A percentile compares a stretch with the other conserved stretches of the same genome.
Evolutionary conservation across 331 rosid species (phyloP).

Genomic region (Phaseolus coccineus): DNA sequence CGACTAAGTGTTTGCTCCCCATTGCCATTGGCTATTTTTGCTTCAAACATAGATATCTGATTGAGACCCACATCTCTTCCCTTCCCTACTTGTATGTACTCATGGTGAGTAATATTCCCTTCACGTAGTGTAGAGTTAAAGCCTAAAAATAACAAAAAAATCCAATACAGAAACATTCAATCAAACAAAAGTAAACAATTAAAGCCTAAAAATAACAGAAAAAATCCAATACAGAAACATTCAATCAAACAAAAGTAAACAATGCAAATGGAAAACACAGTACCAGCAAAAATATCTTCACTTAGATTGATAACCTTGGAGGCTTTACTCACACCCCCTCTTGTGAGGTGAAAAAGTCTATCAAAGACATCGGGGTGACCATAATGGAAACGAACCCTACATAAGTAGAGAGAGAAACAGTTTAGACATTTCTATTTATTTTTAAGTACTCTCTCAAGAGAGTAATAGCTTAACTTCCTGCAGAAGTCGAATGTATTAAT

Average conservation of each 20-base stretch:
- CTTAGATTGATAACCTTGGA: conserved; percentile 96
- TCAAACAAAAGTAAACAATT: conserved; percentile 22
- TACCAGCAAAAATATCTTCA: conserved; percentile 99
- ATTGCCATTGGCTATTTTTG: conserved; percentile 97
- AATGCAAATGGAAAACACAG: conserved; percentile 1
- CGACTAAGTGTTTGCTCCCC: conserved; percentile 98
- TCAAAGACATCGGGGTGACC: conserved; percentile 99
- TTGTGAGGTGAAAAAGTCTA: conserved; percentile 93
- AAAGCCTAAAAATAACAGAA: too few relatives aligned
- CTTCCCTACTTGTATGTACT: conserved; percentile 98
- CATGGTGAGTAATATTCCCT: conserved; percentile 99
- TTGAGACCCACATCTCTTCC: conserved; percentile 99
- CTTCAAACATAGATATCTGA: conserved; percentile 99
- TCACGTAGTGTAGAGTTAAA: conserved; percentile 99
- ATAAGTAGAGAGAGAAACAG: conserved; percentile 32
- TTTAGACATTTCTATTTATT: conserved; percentile 24
- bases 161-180: conserved; percentile 27
- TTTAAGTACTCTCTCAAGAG: conserved; percentile 2
- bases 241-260: too few relatives aligned
- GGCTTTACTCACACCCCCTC: conserved; percentile 98
- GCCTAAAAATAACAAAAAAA: conserved; percentile 58
- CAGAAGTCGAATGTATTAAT: conserved; percentile 7
- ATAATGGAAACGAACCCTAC: conserved; percentile 98
- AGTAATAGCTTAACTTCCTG: conserved; percentile 6
- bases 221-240: too few relatives aligned